A percentile compares a stretch with the other conserved stretches of the same genome.
Evolutionary conservation across 2,329 filamentous ascomycete genomes (phyloP).

Genomic region (Sporothrix euskadiensis): DNA sequence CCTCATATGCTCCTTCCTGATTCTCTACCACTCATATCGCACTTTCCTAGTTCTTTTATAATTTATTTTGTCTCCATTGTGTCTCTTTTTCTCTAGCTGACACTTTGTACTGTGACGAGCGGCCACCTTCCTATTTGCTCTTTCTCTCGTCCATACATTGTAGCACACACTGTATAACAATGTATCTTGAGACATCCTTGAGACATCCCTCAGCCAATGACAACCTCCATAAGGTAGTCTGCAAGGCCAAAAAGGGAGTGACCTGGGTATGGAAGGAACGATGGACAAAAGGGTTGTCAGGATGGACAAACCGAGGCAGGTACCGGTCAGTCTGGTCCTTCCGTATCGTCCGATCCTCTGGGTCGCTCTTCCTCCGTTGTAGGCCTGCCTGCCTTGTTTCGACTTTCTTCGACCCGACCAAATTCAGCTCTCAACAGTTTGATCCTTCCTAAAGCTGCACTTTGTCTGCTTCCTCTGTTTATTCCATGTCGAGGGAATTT

Average conservation of each 20-base stretch:
- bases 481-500: conserved; percentile 13
- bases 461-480: background rate
- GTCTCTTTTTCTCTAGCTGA: background rate
- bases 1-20: background rate
- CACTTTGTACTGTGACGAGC: background rate
- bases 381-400: background rate
- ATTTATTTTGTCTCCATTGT: background rate
- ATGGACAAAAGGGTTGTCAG: background rate
- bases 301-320: background rate
- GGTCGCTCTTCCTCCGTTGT: conserved; percentile 8
- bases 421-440: background rate
- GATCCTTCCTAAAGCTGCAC: background rate
- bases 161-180: background rate
- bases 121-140: background rate
- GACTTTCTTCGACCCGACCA: background rate
- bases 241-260: background rate
- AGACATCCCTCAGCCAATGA: background rate
- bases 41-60: background rate
- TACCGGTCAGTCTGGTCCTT: conserved; percentile 10
- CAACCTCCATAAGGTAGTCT: background rate
- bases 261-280: background rate
- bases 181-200: background rate
- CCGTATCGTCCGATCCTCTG: background rate
- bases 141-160: background rate
- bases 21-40: background rate